Base-by-base conservation (phyloP, 352 stramenopile species). In the Globisporangium splendens region DNA sequence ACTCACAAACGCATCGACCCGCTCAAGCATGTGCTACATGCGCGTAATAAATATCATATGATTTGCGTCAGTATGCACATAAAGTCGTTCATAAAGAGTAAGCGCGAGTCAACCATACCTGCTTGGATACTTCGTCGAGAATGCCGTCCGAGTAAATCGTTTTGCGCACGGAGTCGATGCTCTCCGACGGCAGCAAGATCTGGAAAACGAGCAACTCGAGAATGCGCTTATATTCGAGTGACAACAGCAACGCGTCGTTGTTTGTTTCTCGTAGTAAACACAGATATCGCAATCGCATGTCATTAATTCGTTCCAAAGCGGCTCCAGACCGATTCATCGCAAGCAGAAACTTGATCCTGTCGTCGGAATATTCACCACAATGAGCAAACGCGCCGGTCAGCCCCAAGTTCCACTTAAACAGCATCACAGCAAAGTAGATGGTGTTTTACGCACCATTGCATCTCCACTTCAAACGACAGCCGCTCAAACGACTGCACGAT, bases 321-420 rank as follows among this genome's bases (percentile, higher is more conserved):
- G 65, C 46, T 2, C 58, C 35, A 56, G 52, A 55, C 20, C 60
- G 75, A 38, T 82, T 73, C 80, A 90, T 90, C 15, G 74, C 77
- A 3, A 87, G 50, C 12, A 90, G 57, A 55, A 90, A 88, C 33
- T 84, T 83, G 56, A 79, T 77, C 72, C 72, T 81, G 31, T 8
- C 13, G 20, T 33, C n/a, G 33, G 3, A 51, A 0, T 24, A 12
- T 35, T 49, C 15, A 38, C 2, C 21, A 48, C 2, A 44, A 44
- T n/a, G 17, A 44, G 17, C 3, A n/a, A 44, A n/a, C 39, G 3
- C 39, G n/a, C 17, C 1, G 17, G 13, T 3, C 10, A 10, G 17
- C 21, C 17, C 12, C 8, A n/a, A n/a, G 7, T 4, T 44, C 24
- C 18, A n/a, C n/a, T n/a, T n/a, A 3, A 18, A 7, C 1, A 1